These are phyloP conservation scores for Globisporangium middletonii DNA, from an alignment of 352 stramenopile species.

Conservation along the genomic window DNA sequence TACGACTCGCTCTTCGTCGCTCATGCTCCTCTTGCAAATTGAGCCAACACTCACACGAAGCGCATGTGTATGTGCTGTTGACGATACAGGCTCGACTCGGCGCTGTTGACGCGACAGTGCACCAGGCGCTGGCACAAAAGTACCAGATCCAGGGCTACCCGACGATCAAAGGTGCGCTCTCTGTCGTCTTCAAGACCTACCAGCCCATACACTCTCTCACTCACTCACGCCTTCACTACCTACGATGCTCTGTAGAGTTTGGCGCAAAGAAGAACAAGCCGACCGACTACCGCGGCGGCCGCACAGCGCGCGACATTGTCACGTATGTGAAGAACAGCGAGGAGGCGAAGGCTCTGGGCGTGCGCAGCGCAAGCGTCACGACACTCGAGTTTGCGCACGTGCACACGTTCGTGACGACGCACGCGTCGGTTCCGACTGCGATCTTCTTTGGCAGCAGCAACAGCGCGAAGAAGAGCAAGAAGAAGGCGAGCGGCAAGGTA, in stretches of 20 bases:
- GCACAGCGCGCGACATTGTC: slow-evolving; percentile 55
- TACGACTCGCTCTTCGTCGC: slow-evolving; percentile 11
- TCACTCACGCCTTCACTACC: neutral
- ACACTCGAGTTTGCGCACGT: slow-evolving; percentile 47
- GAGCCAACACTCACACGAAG: neutral
- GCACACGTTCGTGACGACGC: slow-evolving; percentile 48
- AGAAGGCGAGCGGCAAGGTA: slow-evolving; percentile 32
- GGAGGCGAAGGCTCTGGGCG: slow-evolving; percentile 62
- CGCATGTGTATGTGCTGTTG: neutral
- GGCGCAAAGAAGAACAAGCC: slow-evolving; percentile 78
- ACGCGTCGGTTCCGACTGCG: slow-evolving; percentile 41
- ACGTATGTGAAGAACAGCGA: slow-evolving; percentile 67
- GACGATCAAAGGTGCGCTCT: slow-evolving; percentile 58
- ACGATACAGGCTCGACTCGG: slow-evolving; percentile 51
- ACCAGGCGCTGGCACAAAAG: slow-evolving; percentile 62
- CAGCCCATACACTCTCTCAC: neutral
- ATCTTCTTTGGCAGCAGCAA: slow-evolving; percentile 62
- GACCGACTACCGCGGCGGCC: slow-evolving; percentile 61
- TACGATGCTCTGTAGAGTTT: slow-evolving; percentile 34
- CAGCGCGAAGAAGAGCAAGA: slow-evolving; percentile 31
- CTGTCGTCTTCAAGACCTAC: neutral
- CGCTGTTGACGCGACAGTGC: slow-evolving; percentile 54
- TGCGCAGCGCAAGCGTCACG: slow-evolving; percentile 36
- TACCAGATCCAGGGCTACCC: slow-evolving; percentile 75
- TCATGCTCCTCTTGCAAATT: neutral